Evolutionary conservation across 108 stramenopile species (phyloP).

Genomic region (Parmales sp.): DNA sequence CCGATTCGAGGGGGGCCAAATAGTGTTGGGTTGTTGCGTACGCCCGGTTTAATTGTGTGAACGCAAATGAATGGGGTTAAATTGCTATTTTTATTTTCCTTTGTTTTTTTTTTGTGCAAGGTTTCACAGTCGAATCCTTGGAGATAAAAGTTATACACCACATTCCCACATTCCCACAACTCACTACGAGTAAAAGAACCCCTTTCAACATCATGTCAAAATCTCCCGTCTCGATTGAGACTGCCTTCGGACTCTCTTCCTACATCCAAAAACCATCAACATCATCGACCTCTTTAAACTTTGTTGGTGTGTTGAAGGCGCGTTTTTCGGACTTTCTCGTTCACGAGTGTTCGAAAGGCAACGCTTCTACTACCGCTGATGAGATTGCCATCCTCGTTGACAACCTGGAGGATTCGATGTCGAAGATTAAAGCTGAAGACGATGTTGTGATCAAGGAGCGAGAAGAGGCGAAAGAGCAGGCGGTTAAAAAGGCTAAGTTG

Average conservation of each 20-base stretch:
- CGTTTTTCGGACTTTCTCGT: slow-evolving; percentile 76
- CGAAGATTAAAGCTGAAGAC: background rate
- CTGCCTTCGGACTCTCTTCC: background rate
- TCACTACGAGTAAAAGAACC: too few species aligned
- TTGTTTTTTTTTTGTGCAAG: too few species aligned
- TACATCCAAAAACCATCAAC: background rate
- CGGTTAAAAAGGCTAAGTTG: background rate
- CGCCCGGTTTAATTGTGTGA: too few species aligned
- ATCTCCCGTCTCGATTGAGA: background rate
- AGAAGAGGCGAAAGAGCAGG: background rate
- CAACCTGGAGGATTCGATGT: background rate
- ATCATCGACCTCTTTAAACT: slow-evolving; percentile 13
- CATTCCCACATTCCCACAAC: too few species aligned
- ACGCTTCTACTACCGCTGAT: background rate
- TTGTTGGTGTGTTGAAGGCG: slow-evolving; percentile 63
- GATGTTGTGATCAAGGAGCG: background rate
- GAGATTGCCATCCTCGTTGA: background rate
- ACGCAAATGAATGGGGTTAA: too few species aligned
- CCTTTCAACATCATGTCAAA: too few species aligned
- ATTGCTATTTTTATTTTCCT: too few species aligned
- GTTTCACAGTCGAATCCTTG: too few species aligned
- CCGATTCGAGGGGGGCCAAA: too few species aligned
- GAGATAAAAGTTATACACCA: too few species aligned
- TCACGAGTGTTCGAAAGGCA: slow-evolving; percentile 31
- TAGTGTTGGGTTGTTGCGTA: too few species aligned